Percentiles rank a stretch among this genome's conserved stretches.
phyloP scores from a whole-genome alignment of 2,329 filamentous ascomycete species.

The Epicoccum nigrum region DNA sequence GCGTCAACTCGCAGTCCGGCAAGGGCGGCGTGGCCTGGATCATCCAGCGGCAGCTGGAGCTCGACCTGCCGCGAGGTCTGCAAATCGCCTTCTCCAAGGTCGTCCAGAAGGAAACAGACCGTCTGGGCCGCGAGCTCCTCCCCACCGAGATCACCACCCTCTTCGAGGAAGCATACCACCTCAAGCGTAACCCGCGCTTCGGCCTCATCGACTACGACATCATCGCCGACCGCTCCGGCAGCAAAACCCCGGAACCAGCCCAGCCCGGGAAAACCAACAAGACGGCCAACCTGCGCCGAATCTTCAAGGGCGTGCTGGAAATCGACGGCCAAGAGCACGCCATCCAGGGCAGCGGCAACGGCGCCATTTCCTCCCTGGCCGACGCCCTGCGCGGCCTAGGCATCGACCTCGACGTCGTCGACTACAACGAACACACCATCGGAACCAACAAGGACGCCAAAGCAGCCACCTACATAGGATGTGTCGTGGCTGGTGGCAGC shows the following conservation, averaged over 20 bases:
- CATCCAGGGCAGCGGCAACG: slow-evolving; percentile 82
- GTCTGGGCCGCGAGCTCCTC: slow-evolving; percentile 80
- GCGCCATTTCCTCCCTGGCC: slow-evolving; percentile 86
- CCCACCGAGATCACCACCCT: slow-evolving; percentile 82
- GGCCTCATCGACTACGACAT: slow-evolving; percentile 91
- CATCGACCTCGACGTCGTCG: slow-evolving; percentile 85
- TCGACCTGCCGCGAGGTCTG: slow-evolving; percentile 90
- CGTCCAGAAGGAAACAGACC: slow-evolving; percentile 82
- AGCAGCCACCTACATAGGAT: slow-evolving; percentile 95
- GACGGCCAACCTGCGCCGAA: slow-evolving; percentile 77
- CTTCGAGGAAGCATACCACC: slow-evolving; percentile 88
- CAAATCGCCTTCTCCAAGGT: slow-evolving; percentile 90
- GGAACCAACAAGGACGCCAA: slow-evolving; percentile 81
- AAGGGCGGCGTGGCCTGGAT: slow-evolving; percentile 97
- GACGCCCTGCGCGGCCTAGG: slow-evolving; percentile 79
- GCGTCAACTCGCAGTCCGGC: slow-evolving; percentile 94
- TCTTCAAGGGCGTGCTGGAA: slow-evolving; percentile 83
- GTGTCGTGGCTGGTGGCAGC: slow-evolving; percentile 69
- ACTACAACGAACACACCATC: slow-evolving; percentile 97
- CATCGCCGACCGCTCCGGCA: slow-evolving; percentile 79
- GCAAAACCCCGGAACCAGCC: slow-evolving; percentile 72
- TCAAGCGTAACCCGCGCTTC: slow-evolving; percentile 83
- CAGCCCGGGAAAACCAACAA: slow-evolving; percentile 73
- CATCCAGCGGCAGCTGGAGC: slow-evolving; percentile 83
- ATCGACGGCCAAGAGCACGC: slow-evolving; percentile 81